Conservation (phyloP, 768 basidiomycete genomes). For the Termitomyces titanicus region DNA sequence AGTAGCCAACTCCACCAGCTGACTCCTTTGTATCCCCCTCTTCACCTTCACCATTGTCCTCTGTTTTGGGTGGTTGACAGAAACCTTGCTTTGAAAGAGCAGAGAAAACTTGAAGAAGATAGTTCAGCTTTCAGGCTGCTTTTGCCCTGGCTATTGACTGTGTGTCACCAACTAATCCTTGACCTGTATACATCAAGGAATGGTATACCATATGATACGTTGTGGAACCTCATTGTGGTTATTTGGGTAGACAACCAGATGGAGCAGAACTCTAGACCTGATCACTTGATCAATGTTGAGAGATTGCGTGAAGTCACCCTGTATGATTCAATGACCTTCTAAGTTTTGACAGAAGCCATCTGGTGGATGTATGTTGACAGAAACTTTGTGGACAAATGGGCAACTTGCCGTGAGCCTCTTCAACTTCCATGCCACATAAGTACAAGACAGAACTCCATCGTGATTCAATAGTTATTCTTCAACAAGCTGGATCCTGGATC, state of each 20-base stretch:
- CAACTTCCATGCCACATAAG: too few species aligned
- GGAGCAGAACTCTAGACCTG: slow-evolving; percentile 36
- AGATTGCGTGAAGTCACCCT: slow-evolving; percentile 42
- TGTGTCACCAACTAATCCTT: slow-evolving; percentile 54
- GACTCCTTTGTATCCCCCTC: slow-evolving; percentile 46
- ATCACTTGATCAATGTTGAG: slow-evolving; percentile 45
- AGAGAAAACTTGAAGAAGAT: slow-evolving; percentile 68
- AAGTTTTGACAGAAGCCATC: too few species aligned
- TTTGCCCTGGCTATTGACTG: slow-evolving; percentile 67
- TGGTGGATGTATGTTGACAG: too few species aligned
- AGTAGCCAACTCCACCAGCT: slow-evolving; percentile 75
- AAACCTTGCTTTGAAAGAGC: slow-evolving; percentile 85
- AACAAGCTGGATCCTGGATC: too few species aligned
- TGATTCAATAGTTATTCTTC: too few species aligned
- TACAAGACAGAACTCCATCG: too few species aligned
- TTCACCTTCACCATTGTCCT: slow-evolving; percentile 48
- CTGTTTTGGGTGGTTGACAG: slow-evolving; percentile 80
- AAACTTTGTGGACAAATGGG: too few species aligned
- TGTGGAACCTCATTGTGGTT: slow-evolving; percentile 31
- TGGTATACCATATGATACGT: slow-evolving; percentile 62
- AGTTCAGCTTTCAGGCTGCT: slow-evolving; percentile 80
- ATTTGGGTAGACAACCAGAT: slow-evolving; percentile 32
- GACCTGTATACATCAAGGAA: slow-evolving; percentile 70
- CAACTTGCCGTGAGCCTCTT: too few species aligned
- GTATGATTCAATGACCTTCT: too few species aligned